These are phyloP conservation scores for Pseudotulostoma volvatum DNA, from an alignment of 495 filamentous ascomycete species.

Conservation along the genomic window DNA sequence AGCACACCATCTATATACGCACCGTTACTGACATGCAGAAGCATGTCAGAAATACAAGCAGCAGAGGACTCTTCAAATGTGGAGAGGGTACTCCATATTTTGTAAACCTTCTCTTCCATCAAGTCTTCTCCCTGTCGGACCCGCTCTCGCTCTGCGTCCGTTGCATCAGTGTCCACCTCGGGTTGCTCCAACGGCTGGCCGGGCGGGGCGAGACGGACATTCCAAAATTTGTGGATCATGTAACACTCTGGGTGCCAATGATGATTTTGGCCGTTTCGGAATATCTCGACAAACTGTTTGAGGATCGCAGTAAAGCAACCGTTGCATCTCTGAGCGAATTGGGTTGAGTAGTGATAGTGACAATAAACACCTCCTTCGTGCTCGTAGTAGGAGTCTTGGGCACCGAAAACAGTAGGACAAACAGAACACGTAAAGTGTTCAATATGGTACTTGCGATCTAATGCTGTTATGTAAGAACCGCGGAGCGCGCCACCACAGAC, in stretches of 20 bases:
- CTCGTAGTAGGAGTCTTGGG: conserved; percentile 97
- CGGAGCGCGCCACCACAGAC: conserved; percentile 86
- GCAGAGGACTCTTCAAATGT: conserved; percentile 96
- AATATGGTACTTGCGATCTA: conserved; percentile 97
- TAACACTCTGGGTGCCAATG: conserved; percentile 99
- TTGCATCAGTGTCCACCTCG: conserved; percentile 42
- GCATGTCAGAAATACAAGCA: conserved; percentile 98
- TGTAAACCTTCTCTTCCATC: conserved; percentile 96
- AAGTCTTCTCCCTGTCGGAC: conserved; percentile 77
- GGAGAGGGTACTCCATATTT: conserved; percentile 94
- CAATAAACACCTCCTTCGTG: conserved; percentile 95
- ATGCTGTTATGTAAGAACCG: conserved; percentile 94
- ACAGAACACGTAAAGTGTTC: conserved; percentile 98
- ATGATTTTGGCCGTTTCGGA: conserved; percentile 91
- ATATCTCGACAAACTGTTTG: conserved; percentile 99
- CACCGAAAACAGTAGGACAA: conserved; percentile 93
- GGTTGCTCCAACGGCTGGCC: conserved; percentile 34
- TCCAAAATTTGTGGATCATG: conserved; percentile 99
- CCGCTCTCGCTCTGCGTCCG: conserved; percentile 52
- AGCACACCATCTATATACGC: conserved; percentile 89
- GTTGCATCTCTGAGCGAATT: conserved; percentile 89
- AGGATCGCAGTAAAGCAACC: conserved; percentile 96
- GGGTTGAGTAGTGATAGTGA: conserved; percentile 97
- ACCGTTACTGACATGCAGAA: conserved; percentile 96
- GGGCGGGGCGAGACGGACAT: conserved; percentile 61